Evolutionary conservation across 108 stramenopile species (phyloP).

Genomic region (Cyclostephanos invisitatus): DNA sequence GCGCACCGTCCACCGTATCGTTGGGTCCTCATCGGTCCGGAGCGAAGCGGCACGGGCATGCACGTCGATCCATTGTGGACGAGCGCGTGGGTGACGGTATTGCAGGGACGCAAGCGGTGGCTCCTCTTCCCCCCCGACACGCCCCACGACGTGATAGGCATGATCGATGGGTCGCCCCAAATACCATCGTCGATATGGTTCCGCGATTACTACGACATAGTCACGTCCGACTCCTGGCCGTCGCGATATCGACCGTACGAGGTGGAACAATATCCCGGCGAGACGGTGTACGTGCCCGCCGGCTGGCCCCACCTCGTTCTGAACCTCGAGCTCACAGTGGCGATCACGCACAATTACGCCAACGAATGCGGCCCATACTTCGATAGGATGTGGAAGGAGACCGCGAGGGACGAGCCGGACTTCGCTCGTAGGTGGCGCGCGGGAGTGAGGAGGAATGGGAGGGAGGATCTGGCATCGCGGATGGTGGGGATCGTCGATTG

Average conservation of each 20-base stretch:
- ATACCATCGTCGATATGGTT: slow-evolving; percentile 80
- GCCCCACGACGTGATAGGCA: slow-evolving; percentile 53
- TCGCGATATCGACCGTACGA: slow-evolving; percentile 57
- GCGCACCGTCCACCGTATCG: slow-evolving; percentile 70
- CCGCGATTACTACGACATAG: slow-evolving; percentile 54
- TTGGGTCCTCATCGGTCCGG: slow-evolving; percentile 84
- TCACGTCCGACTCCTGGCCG: slow-evolving; percentile 49
- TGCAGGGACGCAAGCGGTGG: slow-evolving; percentile 84
- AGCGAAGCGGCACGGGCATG: slow-evolving; percentile 79
- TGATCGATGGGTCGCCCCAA: slow-evolving; percentile 62
- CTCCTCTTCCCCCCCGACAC: slow-evolving; percentile 79
- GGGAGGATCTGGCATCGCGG: slow-evolving; percentile 24
- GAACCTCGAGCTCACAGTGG: slow-evolving; percentile 78
- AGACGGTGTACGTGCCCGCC: slow-evolving; percentile 84
- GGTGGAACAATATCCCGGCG: slow-evolving; percentile 77
- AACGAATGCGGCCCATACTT: slow-evolving; percentile 66
- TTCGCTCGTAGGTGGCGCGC: slow-evolving; percentile 50
- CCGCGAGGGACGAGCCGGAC: slow-evolving; percentile 60
- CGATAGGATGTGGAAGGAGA: slow-evolving; percentile 49
- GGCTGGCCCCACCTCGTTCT: slow-evolving; percentile 89
- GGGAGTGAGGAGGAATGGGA: slow-evolving; percentile 33
- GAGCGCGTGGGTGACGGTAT: slow-evolving; percentile 82
- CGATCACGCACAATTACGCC: slow-evolving; percentile 89
- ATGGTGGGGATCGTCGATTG: neutral
- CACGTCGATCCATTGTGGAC: slow-evolving; percentile 88